Conservation (phyloP, 306 rosid species). For the Amphicarpaea edgeworthii region DNA sequence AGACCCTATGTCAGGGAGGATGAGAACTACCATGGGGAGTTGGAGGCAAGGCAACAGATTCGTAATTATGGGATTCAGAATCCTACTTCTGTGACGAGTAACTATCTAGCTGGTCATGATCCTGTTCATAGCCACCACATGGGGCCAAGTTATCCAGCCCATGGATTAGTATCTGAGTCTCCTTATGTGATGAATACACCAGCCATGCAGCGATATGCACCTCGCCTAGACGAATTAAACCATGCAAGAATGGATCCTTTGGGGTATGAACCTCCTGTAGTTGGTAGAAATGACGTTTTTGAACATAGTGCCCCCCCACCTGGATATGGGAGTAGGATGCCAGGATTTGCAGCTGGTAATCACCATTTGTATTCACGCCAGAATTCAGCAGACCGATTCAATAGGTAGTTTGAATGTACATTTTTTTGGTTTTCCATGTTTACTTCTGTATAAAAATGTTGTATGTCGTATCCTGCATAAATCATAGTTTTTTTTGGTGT, state of each 20-base stretch:
- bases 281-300: conserved; percentile 25
- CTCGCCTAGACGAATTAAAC: conserved; percentile 70
- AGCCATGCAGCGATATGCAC: conserved; percentile 68
- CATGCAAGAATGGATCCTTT: conserved; percentile 47
- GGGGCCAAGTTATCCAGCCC: conserved; percentile 44
- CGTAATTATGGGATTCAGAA: conserved; percentile 51
- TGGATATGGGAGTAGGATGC: conserved; percentile 42
- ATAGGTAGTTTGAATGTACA: conserved; percentile 44
- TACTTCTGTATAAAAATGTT: conserved; percentile 1
- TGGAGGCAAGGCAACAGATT: conserved; percentile 48
- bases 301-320: conserved; percentile 53
- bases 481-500: neutral
- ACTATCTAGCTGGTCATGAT: conserved; percentile 49
- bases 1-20: conserved; percentile 49
- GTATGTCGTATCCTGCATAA: neutral
- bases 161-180: conserved; percentile 38
- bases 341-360: conserved; percentile 59
- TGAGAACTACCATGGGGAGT: conserved; percentile 47
- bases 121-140: conserved; percentile 35
- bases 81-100: conserved; percentile 37
- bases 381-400: conserved; percentile 65
- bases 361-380: conserved; percentile 46
- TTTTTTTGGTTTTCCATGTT: neutral
- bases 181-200: conserved; percentile 56
- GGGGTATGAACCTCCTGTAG: conserved; percentile 45